phyloP scores from a whole-genome alignment of 805 yeast genomes.

The Suhomyces sp. region DNA sequence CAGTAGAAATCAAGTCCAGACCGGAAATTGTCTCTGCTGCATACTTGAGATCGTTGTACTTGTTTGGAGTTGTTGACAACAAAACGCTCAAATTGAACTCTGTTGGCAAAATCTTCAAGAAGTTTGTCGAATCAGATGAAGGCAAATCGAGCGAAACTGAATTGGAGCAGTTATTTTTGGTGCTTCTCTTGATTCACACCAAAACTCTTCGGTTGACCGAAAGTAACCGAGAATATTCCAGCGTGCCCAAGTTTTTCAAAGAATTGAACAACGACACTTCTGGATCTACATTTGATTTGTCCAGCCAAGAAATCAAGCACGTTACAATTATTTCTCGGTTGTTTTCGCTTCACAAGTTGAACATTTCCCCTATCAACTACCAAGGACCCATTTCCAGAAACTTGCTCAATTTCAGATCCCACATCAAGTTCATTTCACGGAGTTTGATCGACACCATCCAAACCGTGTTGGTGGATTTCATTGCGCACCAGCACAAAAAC shows the following conservation, averaged over 20 bases:
- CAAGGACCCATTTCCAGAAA: constrained; percentile 71
- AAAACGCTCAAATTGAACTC: constrained; percentile 42
- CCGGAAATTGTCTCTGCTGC: constrained; percentile 59
- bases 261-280: constrained; percentile 9
- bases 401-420: constrained; percentile 64
- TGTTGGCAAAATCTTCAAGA: constrained; percentile 51
- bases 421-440: constrained; percentile 50
- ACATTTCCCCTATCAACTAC: constrained; percentile 43
- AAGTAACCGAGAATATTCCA: constrained; percentile 28
- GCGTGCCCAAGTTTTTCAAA: constrained; percentile 33
- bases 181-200: constrained; percentile 44
- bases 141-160: constrained; percentile 14
- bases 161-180: constrained; percentile 43
- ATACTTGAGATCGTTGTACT: constrained; percentile 49
- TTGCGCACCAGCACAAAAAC: constrained; percentile 46
- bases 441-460: constrained; percentile 56
- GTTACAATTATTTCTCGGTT: constrained; percentile 36
- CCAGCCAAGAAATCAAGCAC: constrained; percentile 38
- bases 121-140: constrained; percentile 20
- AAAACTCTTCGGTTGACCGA: constrained; percentile 41
- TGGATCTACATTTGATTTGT: constrained; percentile 20
- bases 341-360: constrained; percentile 34
- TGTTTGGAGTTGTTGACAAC: constrained; percentile 48
- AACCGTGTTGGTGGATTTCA: constrained; percentile 46
- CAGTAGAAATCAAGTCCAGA: constrained; percentile 37